Evolutionary conservation across 2,329 filamentous ascomycete genomes (phyloP).

Genomic region (Pseudocercospora fuligena): DNA sequence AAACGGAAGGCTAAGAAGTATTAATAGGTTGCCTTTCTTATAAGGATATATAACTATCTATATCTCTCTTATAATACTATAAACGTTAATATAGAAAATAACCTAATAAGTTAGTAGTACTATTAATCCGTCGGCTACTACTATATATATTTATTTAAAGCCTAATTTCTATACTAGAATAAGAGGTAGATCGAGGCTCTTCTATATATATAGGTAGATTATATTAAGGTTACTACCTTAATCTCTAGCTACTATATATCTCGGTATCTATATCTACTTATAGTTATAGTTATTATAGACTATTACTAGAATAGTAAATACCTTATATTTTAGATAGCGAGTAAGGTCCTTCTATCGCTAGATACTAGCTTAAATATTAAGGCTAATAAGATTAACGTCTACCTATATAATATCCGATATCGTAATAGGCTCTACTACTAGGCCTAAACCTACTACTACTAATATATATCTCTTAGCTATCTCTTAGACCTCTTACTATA

Average conservation of each 20-base stretch:
- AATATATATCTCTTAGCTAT: not conserved
- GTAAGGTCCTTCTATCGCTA: not conserved
- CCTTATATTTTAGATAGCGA: not conserved
- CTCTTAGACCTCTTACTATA: not conserved
- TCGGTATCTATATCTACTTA: not conserved
- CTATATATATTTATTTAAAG: not conserved
- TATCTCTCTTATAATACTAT: not conserved
- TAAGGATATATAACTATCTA: not conserved
- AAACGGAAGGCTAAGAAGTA: not conserved
- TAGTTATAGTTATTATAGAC: not conserved
- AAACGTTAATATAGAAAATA: not conserved
- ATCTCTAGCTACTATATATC: not conserved
- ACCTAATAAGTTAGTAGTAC: not conserved
- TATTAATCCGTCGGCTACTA: not conserved
- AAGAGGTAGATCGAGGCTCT: not conserved
- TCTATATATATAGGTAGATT: no score
- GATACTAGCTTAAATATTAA: not conserved
- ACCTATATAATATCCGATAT: not conserved
- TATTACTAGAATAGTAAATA: not conserved
- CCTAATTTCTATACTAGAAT: not conserved
- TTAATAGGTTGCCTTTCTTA: not conserved
- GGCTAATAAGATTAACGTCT: not conserved
- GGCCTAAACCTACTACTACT: no score
- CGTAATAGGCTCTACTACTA: not conserved
- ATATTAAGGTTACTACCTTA: not conserved